phyloP scores from a whole-genome alignment of 2,329 filamentous ascomycete genomes.

The Huntiella savannae region DNA sequence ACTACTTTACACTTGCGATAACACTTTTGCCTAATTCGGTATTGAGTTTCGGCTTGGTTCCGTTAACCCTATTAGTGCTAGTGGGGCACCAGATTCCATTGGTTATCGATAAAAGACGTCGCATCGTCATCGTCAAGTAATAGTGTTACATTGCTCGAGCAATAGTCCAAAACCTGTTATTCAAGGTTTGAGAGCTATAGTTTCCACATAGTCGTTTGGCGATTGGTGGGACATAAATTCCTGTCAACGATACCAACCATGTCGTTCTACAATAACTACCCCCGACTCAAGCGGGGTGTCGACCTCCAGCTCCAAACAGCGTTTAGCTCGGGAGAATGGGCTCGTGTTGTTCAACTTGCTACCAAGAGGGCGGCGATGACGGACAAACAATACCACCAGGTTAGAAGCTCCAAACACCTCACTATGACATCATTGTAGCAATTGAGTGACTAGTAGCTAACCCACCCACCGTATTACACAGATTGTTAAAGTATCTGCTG shows the following conservation, averaged over 20 bases:
- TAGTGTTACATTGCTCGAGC: no score
- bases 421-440: background rate
- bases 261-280: conserved; percentile 12
- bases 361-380: conserved; percentile 27
- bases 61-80: no score
- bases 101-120: no score
- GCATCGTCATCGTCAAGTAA: no score
- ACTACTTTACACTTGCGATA: no score
- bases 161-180: no score
- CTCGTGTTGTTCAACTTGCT: conserved; percentile 29
- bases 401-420: conserved; percentile 14
- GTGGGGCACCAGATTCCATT: no score
- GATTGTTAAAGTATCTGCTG: conserved; percentile 5
- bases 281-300: conserved; percentile 28
- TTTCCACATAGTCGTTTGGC: no score
- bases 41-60: no score
- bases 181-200: no score
- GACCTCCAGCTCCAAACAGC: conserved; percentile 36
- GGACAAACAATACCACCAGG: conserved; percentile 38
- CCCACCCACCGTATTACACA: background rate
- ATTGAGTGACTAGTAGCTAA: background rate
- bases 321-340: conserved; percentile 36
- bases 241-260: background rate
- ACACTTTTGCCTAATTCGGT: no score
- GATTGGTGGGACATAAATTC: no score